These are phyloP conservation scores for Xylariaceae sp. DNA, from an alignment of 2,329 filamentous ascomycete genomes.

Conservation along the genomic window DNA sequence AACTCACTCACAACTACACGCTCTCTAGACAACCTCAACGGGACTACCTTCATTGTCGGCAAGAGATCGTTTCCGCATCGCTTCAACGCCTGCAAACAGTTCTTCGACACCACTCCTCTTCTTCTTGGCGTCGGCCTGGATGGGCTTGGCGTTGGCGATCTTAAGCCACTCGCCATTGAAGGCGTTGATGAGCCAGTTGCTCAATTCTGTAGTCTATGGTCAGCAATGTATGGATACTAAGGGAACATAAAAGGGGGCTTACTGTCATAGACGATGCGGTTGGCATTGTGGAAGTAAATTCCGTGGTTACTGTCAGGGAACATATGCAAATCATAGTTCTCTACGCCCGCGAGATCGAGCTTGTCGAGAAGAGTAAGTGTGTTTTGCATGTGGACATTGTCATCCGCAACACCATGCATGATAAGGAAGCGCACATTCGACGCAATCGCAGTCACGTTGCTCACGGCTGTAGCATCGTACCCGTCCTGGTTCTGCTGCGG, in stretches of 20 bases:
- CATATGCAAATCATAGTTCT: slow-evolving; percentile 95
- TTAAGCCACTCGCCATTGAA: slow-evolving; percentile 95
- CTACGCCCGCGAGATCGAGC: slow-evolving; percentile 71
- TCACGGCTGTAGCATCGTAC: slow-evolving; percentile 70
- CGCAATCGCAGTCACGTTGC: slow-evolving; percentile 65
- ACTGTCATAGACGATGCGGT: slow-evolving; percentile 90
- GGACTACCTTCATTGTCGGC: background rate
- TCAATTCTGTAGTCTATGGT: slow-evolving; percentile 58
- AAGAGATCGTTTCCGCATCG: slow-evolving; percentile 18
- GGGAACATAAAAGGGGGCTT: slow-evolving; percentile 19
- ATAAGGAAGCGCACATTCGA: slow-evolving; percentile 82
- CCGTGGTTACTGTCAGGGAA: slow-evolving; percentile 95
- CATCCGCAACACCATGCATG: slow-evolving; percentile 95
- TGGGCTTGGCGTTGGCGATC: slow-evolving; percentile 45
- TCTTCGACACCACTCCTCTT: slow-evolving; percentile 25
- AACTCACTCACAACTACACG: background rate
- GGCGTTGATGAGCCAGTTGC: slow-evolving; percentile 90
- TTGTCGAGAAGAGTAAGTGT: slow-evolving; percentile 81
- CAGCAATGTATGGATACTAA: no score
- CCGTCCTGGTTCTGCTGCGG: slow-evolving; percentile 75
- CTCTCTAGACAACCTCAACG: no score
- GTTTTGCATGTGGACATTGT: slow-evolving; percentile 97
- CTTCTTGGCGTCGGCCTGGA: slow-evolving; percentile 33
- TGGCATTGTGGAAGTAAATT: slow-evolving; percentile 92
- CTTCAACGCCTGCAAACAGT: slow-evolving; percentile 20